phyloP scores from a whole-genome alignment of 176 grass and related monocot genomes.

The Eleusine indica region DNA sequence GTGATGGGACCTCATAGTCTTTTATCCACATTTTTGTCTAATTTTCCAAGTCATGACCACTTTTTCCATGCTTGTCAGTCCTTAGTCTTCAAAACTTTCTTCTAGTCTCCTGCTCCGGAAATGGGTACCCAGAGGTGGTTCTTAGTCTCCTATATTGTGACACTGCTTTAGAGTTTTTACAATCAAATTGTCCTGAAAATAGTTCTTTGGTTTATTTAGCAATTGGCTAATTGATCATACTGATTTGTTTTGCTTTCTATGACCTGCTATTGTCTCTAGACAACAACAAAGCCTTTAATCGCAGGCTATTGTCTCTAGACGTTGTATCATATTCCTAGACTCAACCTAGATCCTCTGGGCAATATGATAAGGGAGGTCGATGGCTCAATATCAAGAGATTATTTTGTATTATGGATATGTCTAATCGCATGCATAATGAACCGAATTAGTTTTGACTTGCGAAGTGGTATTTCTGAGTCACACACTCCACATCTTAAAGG shows the following conservation, averaged over 20 bases:
- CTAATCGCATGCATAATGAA: not conserved
- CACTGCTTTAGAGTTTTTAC: not conserved
- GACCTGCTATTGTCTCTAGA: not conserved
- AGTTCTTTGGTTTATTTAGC: not conserved
- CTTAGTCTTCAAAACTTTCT: conserved; percentile 7
- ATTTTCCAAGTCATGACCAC: not conserved
- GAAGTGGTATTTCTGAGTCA: not conserved
- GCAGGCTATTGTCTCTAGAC: too few species aligned
- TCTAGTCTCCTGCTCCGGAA: not conserved
- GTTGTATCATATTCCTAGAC: not conserved
- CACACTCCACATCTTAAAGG: not conserved
- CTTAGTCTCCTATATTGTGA: not conserved
- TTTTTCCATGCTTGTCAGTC: not conserved
- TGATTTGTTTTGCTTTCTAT: not conserved
- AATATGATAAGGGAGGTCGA: not conserved
- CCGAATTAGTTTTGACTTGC: too few species aligned
- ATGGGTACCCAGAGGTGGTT: not conserved
- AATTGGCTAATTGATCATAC: not conserved
- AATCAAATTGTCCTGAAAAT: not conserved
- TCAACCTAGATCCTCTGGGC: not conserved
- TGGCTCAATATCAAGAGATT: not conserved
- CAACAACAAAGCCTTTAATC: too few species aligned
- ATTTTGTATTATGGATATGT: not conserved
- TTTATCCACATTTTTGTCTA: not conserved
- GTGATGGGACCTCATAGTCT: not conserved